Evolutionary conservation across 2,329 filamentous ascomycete genomes (phyloP), one percentile per base, ranked within the genome.

Genomic region (Exophiala lecanii-corni): DNA sequence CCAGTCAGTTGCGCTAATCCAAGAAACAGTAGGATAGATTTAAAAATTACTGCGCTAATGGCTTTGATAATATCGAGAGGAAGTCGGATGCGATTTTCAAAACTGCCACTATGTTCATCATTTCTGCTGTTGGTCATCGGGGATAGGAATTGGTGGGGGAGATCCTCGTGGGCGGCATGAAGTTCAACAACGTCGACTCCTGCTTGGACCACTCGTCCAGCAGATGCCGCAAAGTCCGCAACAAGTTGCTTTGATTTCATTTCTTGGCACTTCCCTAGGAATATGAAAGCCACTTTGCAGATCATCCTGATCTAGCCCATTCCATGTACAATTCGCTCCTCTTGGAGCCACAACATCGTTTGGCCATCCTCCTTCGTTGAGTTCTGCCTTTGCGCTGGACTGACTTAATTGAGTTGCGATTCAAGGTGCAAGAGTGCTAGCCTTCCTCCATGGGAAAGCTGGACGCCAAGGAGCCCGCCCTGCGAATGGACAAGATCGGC

Each of bases 401-500:
- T 39, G 61, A 5, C 48, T 49, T 6, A 55, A 57, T 0, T 49
- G 56, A 17, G 41, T 41, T 1, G 57, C 57, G 6, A 68, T 41
- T 64, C 65, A 70, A 0, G 77, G 77, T 0, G 77, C 73, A 2
- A 78, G 70, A 3, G 74, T 78, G 50, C 66, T 71, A 3, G 76
- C 76, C 55, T 81, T 5, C 89, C 89, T 0, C 86, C 88, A 58
- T 94, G 89, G 1, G 70, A 85, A 4, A 94, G 72, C 68, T 95
- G 89, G 49, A 94, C 81, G 39, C 78, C 86, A 39, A 86, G 79
- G 53, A 84, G 79, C 58, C 87, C 81, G 59, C 74, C 76, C 64
- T 94, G 89, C 19, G 76, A 79, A 68, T 94, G 87, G 1, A 84
- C 78, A 50, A 88, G 92, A 49, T 92, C 84, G 28, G 81, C 77